Conservation (phyloP, 257 asterid species). For the Voacanga thouarsii region DNA sequence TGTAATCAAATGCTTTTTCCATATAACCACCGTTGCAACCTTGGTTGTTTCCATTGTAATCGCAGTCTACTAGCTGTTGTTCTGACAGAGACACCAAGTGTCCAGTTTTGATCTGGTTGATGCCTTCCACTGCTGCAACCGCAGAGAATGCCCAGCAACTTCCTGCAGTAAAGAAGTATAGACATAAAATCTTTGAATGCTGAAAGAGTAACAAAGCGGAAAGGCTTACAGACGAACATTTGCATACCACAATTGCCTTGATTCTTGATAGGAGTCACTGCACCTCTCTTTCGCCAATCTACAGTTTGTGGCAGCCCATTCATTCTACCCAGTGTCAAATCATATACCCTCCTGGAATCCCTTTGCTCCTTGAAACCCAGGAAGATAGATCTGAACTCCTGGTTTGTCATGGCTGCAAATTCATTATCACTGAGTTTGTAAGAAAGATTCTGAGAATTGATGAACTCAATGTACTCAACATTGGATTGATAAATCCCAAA, state of each 20-base stretch:
- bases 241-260: constrained; percentile 59
- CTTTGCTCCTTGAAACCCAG: constrained; percentile 36
- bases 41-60: neutral
- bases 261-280: constrained; percentile 59
- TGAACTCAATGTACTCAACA: constrained; percentile 36
- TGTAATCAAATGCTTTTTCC: constrained; percentile 27
- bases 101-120: constrained; percentile 19
- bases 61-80: constrained; percentile 17
- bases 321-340: neutral
- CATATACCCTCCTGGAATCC: neutral
- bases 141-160: constrained; percentile 25
- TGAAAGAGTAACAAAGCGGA: neutral
- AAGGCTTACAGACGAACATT: neutral
- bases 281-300: constrained; percentile 66
- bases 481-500: constrained; percentile 58
- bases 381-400: constrained; percentile 49
- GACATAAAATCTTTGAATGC: neutral
- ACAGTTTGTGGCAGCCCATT: constrained; percentile 28
- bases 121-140: constrained; percentile 12
- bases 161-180: constrained; percentile 11
- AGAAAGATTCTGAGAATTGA: constrained; percentile 57
- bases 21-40: constrained; percentile 1
- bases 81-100: constrained; percentile 12
- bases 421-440: constrained; percentile 51
- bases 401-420: constrained; percentile 68